These are phyloP conservation scores for Dittrichia graveolens DNA, from an alignment of 129 eudicot genomes.

Conservation along the genomic window DNA sequence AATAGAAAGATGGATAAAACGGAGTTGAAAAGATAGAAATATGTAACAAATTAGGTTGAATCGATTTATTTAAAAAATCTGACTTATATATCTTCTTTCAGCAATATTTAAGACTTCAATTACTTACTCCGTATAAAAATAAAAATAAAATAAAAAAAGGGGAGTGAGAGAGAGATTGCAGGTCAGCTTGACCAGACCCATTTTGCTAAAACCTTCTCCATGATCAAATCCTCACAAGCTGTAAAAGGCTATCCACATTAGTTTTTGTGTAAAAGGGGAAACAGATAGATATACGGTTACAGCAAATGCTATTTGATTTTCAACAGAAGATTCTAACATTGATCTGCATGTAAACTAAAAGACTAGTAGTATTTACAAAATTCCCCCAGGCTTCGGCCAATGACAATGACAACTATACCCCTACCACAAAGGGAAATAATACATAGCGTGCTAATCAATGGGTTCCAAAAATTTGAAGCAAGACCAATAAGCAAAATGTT, in stretches of 20 bases:
- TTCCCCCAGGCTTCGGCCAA: conserved; percentile 59
- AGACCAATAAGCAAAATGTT: conserved; percentile 14
- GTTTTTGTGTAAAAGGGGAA: not conserved
- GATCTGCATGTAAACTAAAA: conserved; percentile 37
- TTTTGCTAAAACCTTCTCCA: too few relatives aligned
- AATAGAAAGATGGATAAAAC: too few relatives aligned
- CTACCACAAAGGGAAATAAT: conserved; percentile 44
- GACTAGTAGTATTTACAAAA: conserved; percentile 55
- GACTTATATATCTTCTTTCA: too few relatives aligned
- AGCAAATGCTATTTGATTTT: not conserved
- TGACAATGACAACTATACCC: conserved; percentile 45
- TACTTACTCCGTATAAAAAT: too few relatives aligned
- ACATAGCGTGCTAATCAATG: conserved; percentile 46
- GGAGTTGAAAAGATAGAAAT: too few relatives aligned
- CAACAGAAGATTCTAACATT: conserved; percentile 24
- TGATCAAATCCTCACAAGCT: too few relatives aligned
- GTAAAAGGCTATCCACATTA: not conserved
- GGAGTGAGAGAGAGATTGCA: too few relatives aligned
- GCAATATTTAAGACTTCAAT: too few relatives aligned
- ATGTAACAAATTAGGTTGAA: too few relatives aligned
- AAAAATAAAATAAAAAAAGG: too few relatives aligned
- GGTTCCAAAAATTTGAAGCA: conserved; percentile 40
- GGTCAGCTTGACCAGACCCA: too few relatives aligned
- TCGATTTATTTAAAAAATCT: too few relatives aligned
- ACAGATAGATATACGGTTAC: not conserved